These are phyloP conservation scores for Hemileccinum rubropunctum DNA, from an alignment of 768 basidiomycete species.

Conservation along the genomic window DNA sequence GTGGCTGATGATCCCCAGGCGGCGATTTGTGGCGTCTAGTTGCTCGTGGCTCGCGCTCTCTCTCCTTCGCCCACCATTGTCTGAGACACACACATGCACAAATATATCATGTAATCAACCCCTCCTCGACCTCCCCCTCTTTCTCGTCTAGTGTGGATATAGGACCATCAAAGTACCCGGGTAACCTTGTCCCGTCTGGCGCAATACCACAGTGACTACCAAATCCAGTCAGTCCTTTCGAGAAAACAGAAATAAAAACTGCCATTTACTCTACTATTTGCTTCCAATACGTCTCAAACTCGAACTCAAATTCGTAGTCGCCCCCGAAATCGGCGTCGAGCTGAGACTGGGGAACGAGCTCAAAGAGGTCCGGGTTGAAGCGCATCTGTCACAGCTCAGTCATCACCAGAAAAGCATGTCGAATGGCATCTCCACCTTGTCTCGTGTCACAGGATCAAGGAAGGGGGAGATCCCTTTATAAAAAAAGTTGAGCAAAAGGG, in stretches of 20 bases:
- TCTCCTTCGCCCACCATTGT: background rate
- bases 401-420: background rate
- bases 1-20: constrained; percentile 29
- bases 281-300: constrained; percentile 74
- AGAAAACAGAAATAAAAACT: background rate
- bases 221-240: constrained; percentile 2
- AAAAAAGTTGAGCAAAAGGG: constrained; percentile 69
- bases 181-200: constrained; percentile 49
- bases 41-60: constrained; percentile 15
- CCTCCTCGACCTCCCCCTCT: too few species aligned
- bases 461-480: constrained; percentile 85
- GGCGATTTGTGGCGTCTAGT: constrained; percentile 24
- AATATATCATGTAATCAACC: constrained; percentile 26
- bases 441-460: constrained; percentile 83
- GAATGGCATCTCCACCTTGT: constrained; percentile 56
- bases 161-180: constrained; percentile 31
- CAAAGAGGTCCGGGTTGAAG: constrained; percentile 80
- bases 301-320: constrained; percentile 68
- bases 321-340: constrained; percentile 86
- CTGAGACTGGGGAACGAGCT: constrained; percentile 71
- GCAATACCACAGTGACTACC: constrained; percentile 57
- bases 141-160: too few species aligned
- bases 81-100: constrained; percentile 14
- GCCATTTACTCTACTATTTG: constrained; percentile 64
- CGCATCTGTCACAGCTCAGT: constrained; percentile 55